Percentiles rank a stretch among this genome's conserved stretches.
Evolutionary conservation across 495 filamentous ascomycete genomes (phyloP).

Genomic region (Chaetomidium leptoderma): DNA sequence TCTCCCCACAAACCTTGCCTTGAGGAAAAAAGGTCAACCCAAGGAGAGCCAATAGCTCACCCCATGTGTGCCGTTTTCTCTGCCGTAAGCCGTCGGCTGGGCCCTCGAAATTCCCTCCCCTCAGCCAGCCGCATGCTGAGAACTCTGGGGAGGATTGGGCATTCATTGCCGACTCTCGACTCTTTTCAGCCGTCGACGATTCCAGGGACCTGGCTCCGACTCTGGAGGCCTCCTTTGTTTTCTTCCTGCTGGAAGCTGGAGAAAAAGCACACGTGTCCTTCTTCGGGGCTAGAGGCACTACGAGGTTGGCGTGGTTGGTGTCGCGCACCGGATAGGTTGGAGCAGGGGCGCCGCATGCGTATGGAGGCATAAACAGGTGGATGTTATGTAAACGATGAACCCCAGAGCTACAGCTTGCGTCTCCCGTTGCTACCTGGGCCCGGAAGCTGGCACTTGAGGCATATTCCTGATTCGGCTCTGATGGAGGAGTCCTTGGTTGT

Average conservation of each 20-base stretch:
- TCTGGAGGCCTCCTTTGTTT: slow-evolving; percentile 1
- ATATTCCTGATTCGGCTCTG: too few relatives aligned
- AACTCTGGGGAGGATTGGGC: background rate
- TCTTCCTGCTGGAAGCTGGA: background rate
- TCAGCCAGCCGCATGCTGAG: slow-evolving; percentile 2
- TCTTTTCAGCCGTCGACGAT: background rate
- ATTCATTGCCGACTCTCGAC: background rate
- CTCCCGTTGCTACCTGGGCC: too few relatives aligned
- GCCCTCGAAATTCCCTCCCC: background rate
- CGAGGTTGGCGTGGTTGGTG: background rate
- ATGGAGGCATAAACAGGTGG: background rate
- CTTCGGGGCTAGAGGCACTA: background rate
- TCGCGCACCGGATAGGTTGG: background rate
- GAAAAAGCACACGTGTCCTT: background rate
- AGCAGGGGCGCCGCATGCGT: background rate
- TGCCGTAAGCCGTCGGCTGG: background rate
- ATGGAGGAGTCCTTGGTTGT: background rate
- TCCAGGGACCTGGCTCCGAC: background rate
- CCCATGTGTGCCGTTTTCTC: slow-evolving; percentile 9
- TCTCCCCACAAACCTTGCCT: background rate
- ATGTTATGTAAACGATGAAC: background rate
- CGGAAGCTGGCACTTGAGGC: too few relatives aligned
- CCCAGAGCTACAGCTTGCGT: background rate
- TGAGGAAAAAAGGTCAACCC: background rate
- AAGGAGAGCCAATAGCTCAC: slow-evolving; percentile 11